Base-by-base conservation (phyloP, 441 rosid species). In the Daphne laureola region DNA sequence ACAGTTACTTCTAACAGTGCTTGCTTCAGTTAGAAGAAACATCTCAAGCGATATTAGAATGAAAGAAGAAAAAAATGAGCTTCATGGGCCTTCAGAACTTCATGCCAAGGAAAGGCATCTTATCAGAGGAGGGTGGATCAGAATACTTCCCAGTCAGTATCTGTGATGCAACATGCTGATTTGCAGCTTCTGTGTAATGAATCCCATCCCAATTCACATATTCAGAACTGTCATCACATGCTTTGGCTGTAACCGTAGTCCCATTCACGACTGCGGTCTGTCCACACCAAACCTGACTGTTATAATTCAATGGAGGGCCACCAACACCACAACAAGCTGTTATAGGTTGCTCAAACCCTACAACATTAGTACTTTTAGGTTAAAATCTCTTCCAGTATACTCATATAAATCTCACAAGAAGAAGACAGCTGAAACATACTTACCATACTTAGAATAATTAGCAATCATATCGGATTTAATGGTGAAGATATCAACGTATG, bases 131-230 rank as follows among this genome's bases (percentile, higher is more conserved):
- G 12, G 95, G 81, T 2, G 97, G 97, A 71, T 89, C 96, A 0
- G 93, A 80, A 65, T 73, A 89, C 53, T 75, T 87, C 17, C 96
- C 95, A 0, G 86, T 81, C 57, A 89, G 82, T 47, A 93, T 87
- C 59, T 87, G 90, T 8, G 84, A 71, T 8, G 93, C 75, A 64
- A 89, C 71, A 4, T 78, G 70, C 27, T 81, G 77, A 72, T 93
- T 93, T 25, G 97, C 92, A 23, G 97, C 96, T 67, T 93, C 96
- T 0, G 96, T 80, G 56, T 83, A 93, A 72, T 93, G 98, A 63
- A 89, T 93, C 17, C 97, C 97, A 56, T 92, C 98, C 97, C 98
- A 93, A 18, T 75, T 93, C 14, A 89, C 78, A 67, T 89, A 78
- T 58, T 93, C 95, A 1, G 86, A 78, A 62, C 84, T 81, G 40